These are phyloP conservation scores for Cutaneotrichosporon spelunceum DNA, from an alignment of 1,284 basidiomycete genomes.

Conservation along the genomic window DNA sequence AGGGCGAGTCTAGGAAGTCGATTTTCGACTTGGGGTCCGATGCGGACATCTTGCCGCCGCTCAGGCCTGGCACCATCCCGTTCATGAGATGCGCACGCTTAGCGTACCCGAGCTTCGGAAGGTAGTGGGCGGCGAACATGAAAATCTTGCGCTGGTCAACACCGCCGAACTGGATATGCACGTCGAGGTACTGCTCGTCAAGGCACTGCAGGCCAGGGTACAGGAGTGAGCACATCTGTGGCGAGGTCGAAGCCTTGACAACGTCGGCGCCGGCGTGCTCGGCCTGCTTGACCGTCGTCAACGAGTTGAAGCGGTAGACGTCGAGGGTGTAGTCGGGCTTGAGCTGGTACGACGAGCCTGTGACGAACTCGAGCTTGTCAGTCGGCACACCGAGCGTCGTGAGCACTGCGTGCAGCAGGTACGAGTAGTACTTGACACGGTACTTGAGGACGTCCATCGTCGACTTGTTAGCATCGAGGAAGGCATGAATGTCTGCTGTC, in stretches of 20 bases:
- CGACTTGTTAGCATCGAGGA: conserved; percentile 96
- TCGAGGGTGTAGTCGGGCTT: conserved; percentile 90
- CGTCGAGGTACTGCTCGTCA: conserved; percentile 93
- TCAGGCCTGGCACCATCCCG: conserved; percentile 92
- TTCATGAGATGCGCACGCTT: conserved; percentile 99
- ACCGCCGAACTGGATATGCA: conserved; percentile 98
- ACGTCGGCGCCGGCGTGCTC: conserved; percentile 99
- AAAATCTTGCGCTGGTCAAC: conserved; percentile 99
- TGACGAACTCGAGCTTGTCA: conserved; percentile 76
- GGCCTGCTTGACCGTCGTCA: conserved; percentile 91
- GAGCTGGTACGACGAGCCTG: conserved; percentile 79
- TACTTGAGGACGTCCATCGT: conserved; percentile 88
- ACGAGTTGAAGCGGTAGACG: conserved; percentile 82
- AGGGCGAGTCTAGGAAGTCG: conserved; percentile 89
- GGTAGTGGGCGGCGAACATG: conserved; percentile 92
- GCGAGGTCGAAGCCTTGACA: conserved; percentile 94
- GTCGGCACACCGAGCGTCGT: conserved; percentile 84
- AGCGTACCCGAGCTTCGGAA: conserved; percentile 86
- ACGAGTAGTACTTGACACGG: conserved; percentile 87
- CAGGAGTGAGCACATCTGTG: conserved; percentile 82
- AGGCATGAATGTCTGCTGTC: conserved; percentile 80
- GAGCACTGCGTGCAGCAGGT: conserved; percentile 78
- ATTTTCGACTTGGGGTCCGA: conserved; percentile 97
- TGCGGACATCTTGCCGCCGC: conserved; percentile 97
- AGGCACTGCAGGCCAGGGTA: conserved; percentile 96